These are phyloP conservation scores for Lachnellula cervina DNA, from an alignment of 2,329 filamentous ascomycete genomes.

Conservation along the genomic window DNA sequence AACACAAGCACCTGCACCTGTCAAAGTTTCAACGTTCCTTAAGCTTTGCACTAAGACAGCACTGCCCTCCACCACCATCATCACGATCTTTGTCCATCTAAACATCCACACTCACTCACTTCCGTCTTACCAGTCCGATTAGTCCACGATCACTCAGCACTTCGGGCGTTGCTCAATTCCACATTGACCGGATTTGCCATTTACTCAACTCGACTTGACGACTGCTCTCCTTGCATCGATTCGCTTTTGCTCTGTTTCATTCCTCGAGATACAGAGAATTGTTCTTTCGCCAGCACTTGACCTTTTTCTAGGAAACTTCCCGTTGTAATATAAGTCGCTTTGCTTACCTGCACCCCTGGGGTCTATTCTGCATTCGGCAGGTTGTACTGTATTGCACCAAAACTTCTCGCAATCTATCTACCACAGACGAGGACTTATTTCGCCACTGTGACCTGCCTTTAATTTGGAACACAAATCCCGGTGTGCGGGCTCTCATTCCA, in stretches of 20 bases:
- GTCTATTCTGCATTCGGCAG: slow-evolving; percentile 17
- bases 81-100: slow-evolving; percentile 1
- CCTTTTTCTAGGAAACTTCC: slow-evolving; percentile 85
- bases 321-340: slow-evolving; percentile 74
- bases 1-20: no score
- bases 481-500: slow-evolving; percentile 25
- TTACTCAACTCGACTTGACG: neutral
- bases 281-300: slow-evolving; percentile 60
- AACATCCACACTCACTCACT: slow-evolving; percentile 1
- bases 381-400: slow-evolving; percentile 18
- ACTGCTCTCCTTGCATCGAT: slow-evolving; percentile 5
- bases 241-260: slow-evolving; percentile 4
- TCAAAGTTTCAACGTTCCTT: slow-evolving; percentile 4
- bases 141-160: neutral
- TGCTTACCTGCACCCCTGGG: slow-evolving; percentile 21
- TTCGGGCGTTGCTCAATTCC: neutral
- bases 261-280: slow-evolving; percentile 17
- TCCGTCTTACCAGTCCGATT: neutral
- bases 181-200: slow-evolving; percentile 1
- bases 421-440: slow-evolving; percentile 7
- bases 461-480: slow-evolving; percentile 18
- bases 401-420: slow-evolving; percentile 11
- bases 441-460: slow-evolving; percentile 18
- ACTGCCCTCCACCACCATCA: neutral
- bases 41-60: slow-evolving; percentile 11